Evolutionary conservation across 202 grass and related monocot genomes (phyloP), one percentile per base, ranked within the genome.

Genomic region (Hordeum pubiflorum): DNA sequence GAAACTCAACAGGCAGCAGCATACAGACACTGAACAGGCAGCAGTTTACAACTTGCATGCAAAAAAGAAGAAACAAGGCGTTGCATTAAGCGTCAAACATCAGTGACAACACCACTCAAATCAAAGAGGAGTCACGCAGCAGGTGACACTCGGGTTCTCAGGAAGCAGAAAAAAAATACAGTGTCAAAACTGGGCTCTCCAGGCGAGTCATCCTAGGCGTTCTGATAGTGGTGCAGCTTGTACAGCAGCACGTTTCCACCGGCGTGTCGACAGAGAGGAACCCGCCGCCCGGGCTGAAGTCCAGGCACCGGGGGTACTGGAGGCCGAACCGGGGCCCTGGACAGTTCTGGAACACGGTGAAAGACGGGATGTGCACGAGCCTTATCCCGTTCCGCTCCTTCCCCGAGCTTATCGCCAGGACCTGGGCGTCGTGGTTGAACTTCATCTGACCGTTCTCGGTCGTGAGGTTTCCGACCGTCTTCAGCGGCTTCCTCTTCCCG

Each of bases 151-250:
- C 38, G 17, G 63, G 27, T 41, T 73, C 8, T 68, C 20, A 6
- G 43, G 41, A 27, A 56, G 34, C 38, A 63, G 55, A 41, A 76
- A 66, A 66, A 70, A 74, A 71, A 63, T 10, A 54, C 79, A 74
- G 29, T 50, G 58, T 60, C 59, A 81, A 81, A 78, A 82, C 43
- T 82, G 33, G 15, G 48, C 12, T 76, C 61, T 58, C 44, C 34
- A 65, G 4, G 14, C 14, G 2, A 46, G 4, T 18, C 73, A 4
- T 14, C 73, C 87, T 80, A 98, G 15, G 88, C 88, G 58, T 89
- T 93, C 52, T 93, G 80, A 60, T 94, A 91, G 83, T 98, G 90
- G 73, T 95, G 92, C 72, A 95, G 80, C 73, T 95, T 98, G 77
- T 91, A 98, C 7, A 94, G 38, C 64, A 98, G 26, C 52, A 98